phyloP scores from a whole-genome alignment of 345 rosid genomes.

The Salix dunnii region DNA sequence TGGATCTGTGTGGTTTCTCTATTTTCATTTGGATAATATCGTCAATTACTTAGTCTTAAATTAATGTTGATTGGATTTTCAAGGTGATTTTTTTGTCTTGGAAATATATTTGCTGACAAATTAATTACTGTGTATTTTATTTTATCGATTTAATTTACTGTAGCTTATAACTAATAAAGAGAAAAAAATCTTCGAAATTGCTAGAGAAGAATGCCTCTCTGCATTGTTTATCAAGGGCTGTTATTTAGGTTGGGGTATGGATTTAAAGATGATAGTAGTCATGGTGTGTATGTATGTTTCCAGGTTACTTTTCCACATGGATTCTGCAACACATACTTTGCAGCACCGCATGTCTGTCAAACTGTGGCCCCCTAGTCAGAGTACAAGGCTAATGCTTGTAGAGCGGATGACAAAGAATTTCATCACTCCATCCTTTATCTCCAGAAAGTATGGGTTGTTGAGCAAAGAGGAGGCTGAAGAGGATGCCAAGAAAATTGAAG shows the following conservation, averaged over 20 bases:
- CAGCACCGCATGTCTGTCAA: conserved; percentile 63
- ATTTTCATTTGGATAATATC: no score
- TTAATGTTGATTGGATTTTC: background rate
- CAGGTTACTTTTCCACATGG: conserved; percentile 50
- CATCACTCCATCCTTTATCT: conserved; percentile 72
- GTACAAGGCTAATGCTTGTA: conserved; percentile 68
- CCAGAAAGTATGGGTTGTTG: conserved; percentile 75
- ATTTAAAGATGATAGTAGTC: conserved; percentile 4
- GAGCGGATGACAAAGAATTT: conserved; percentile 68
- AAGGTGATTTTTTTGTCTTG: background rate
- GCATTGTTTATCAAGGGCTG: background rate
- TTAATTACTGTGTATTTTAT: background rate
- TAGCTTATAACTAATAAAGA: background rate
- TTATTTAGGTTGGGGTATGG: background rate
- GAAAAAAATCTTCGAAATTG: background rate
- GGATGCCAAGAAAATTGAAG: conserved; percentile 68
- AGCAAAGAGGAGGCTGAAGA: conserved; percentile 71
- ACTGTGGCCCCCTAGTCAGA: conserved; percentile 85
- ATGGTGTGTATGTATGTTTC: background rate
- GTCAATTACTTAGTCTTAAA: background rate
- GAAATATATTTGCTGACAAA: background rate
- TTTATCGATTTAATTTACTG: background rate
- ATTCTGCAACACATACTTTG: conserved; percentile 33
- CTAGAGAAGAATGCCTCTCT: conserved; percentile 1
- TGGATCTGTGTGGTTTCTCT: background rate